phyloP scores from a whole-genome alignment of 176 grass and related monocot genomes.

The Metroxylon sagu region DNA sequence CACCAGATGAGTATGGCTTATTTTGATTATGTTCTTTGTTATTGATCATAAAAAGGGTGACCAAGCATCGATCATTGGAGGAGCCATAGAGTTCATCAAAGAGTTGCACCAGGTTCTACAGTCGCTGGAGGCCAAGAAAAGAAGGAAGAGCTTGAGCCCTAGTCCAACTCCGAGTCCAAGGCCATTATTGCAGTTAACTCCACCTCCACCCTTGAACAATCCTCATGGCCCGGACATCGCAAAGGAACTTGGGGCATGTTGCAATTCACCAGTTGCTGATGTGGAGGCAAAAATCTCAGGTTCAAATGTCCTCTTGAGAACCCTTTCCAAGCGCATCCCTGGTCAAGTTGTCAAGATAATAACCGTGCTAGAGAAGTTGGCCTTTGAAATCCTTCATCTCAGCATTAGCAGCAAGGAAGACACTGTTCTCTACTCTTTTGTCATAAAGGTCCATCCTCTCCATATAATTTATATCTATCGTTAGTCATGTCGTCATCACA shows the following conservation, averaged over 20 bases:
- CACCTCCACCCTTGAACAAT: slow-evolving; percentile 34
- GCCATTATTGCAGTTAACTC: slow-evolving; percentile 34
- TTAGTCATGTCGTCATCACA: no score
- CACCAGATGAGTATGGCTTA: no score
- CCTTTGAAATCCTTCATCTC: slow-evolving; percentile 81
- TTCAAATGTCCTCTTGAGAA: slow-evolving; percentile 73
- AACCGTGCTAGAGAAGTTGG: slow-evolving; percentile 51
- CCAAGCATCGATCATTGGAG: slow-evolving; percentile 94
- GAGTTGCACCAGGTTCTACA: slow-evolving; percentile 74
- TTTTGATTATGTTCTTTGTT: no score
- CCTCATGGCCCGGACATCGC: slow-evolving; percentile 21
- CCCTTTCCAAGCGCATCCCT: slow-evolving; percentile 61
- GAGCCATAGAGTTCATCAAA: slow-evolving; percentile 88
- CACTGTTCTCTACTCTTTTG: slow-evolving; percentile 87
- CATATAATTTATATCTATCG: not conserved
- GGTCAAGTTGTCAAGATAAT: slow-evolving; percentile 61
- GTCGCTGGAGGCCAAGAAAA: slow-evolving; percentile 76
- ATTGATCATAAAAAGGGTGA: slow-evolving; percentile 33
- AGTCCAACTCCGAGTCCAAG: slow-evolving; percentile 31
- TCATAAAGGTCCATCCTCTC: slow-evolving; percentile 55
- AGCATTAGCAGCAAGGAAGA: slow-evolving; percentile 97
- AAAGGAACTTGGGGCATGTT: slow-evolving; percentile 75
- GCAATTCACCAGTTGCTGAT: slow-evolving; percentile 77
- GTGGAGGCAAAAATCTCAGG: slow-evolving; percentile 85
- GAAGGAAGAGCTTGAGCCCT: slow-evolving; percentile 39